A percentile compares a stretch with the other conserved stretches of the same genome.
These are phyloP conservation scores for Quercus dentata DNA, from an alignment of 306 rosid genomes.

Conservation along the genomic window DNA sequence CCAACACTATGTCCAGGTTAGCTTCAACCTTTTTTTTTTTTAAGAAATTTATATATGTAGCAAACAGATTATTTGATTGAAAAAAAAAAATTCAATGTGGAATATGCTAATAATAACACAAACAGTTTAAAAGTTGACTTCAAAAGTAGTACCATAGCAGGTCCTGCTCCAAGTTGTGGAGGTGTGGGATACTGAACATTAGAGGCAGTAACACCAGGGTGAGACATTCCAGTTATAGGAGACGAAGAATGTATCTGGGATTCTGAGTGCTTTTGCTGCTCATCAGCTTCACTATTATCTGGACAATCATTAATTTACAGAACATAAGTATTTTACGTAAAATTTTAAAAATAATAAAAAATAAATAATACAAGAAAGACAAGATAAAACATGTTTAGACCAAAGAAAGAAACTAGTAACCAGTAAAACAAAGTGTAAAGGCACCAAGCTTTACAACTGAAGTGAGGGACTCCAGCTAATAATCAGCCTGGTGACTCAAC, in stretches of 20 bases:
- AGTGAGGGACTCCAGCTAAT: background rate
- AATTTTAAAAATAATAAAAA: background rate
- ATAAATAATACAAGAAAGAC: constrained; percentile 6
- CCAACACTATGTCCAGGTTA: background rate
- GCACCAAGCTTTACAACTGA: background rate
- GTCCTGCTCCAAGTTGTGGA: constrained; percentile 73
- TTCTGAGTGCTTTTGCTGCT: constrained; percentile 54
- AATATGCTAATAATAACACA: background rate
- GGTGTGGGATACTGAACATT: constrained; percentile 60
- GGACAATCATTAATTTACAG: constrained; percentile 28
- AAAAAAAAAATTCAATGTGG: background rate
- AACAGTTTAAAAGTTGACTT: constrained; percentile 7
- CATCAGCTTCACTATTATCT: constrained; percentile 69
- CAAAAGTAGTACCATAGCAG: constrained; percentile 59
- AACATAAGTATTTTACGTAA: constrained; percentile 11
- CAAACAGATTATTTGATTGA: background rate
- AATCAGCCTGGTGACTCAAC: background rate
- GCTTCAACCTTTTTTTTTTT: background rate
- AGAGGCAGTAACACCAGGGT: constrained; percentile 42
- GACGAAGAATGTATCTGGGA: constrained; percentile 56
- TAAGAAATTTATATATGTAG: background rate
- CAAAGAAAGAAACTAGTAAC: background rate
- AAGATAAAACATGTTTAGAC: background rate
- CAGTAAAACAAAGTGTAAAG: background rate
- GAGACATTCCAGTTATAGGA: constrained; percentile 50